Conservation (phyloP, 495 filamentous ascomycete species). For the Penicillium manginii region DNA sequence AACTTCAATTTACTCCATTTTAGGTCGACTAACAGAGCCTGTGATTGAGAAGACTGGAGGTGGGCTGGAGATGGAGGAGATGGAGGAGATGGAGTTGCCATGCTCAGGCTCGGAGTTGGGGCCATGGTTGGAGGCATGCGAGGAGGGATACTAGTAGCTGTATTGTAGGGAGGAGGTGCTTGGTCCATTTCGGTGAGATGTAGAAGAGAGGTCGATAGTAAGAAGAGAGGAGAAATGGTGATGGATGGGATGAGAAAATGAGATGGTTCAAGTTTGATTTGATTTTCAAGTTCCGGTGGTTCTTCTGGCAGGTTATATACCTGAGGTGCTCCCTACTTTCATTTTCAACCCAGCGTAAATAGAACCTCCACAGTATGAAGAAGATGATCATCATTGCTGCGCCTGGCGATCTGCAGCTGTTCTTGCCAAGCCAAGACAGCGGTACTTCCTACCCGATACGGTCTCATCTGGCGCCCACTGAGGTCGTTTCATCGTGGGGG, state of each 20-base stretch:
- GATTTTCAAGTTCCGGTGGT: not conserved
- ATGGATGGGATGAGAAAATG: not conserved
- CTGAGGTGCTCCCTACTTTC: not conserved
- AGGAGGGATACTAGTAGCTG: not conserved
- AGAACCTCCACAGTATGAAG: not conserved
- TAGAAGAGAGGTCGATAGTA: not conserved
- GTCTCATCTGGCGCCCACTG: not conserved
- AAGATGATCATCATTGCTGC: not conserved
- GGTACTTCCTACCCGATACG: constrained; percentile 1
- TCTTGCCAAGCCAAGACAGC: not conserved
- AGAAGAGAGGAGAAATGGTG: not conserved
- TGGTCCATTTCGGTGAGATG: not conserved
- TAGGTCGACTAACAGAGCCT: constrained; percentile 47
- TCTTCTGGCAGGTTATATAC: not conserved
- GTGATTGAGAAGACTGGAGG: constrained; percentile 55
- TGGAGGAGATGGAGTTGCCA: not conserved
- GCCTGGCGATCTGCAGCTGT: not conserved
- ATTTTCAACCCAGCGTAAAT: not conserved
- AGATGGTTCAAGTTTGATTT: not conserved
- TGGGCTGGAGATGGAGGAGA: constrained; percentile 39
- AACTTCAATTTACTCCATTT: constrained; percentile 43
- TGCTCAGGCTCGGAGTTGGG: not conserved
- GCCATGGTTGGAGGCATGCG: not conserved
- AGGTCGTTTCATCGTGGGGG: not conserved
- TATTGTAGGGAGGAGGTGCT: not conserved